Base-by-base conservation (phyloP, 176 grass and related monocot genomes). In the Lolium multiflorum region DNA sequence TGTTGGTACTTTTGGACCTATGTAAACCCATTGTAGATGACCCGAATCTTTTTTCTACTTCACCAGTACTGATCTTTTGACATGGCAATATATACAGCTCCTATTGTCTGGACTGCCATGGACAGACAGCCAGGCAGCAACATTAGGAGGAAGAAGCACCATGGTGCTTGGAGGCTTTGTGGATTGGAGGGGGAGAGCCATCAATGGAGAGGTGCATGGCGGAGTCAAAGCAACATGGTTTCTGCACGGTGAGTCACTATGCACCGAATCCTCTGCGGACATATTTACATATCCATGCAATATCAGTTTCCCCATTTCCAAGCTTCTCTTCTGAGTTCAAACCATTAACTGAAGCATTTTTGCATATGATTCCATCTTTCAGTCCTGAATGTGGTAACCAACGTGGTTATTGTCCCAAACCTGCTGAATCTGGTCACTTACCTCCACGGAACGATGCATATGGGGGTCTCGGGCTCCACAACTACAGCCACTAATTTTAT, bases 371-470 rank as follows among this genome's bases (percentile, higher is more conserved):
- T 11, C 78, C 6, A 15, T n/a, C 49, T 17, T 68, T 86, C 71
- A 91, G 93, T 89, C 25, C 25, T 89, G 70, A 76, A 85, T 0
- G 20, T 84, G 73, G 69, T 79, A n/a, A 81, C 62, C 59, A 87
- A 20, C 81, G 69, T 81, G 18, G 90, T 63, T 21, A 85, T 79
- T 57, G 6, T 90, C 14, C 79, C 91, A 15, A 87, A 82, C 70
- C 24, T 89, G 24, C 76, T 89, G 76, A 95, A 92, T 81, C 67
- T 95, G 88, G 91, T 91, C 49, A 85, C 55, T 11, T 93, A 93
- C 68, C 74, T 95, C 57, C 37, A 74, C 16, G 69, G 76, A 55
- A 91, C 79, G 50, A 92, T 95, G 83, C 83, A 95, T 81, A 92
- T 87, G 83, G 89, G 86, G 49, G 77, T 95, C n/a, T 68, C 88